Percentiles rank a stretch among this genome's conserved stretches.
Conservation (phyloP, 768 basidiomycete genomes). For the Auricularia sp. region DNA sequence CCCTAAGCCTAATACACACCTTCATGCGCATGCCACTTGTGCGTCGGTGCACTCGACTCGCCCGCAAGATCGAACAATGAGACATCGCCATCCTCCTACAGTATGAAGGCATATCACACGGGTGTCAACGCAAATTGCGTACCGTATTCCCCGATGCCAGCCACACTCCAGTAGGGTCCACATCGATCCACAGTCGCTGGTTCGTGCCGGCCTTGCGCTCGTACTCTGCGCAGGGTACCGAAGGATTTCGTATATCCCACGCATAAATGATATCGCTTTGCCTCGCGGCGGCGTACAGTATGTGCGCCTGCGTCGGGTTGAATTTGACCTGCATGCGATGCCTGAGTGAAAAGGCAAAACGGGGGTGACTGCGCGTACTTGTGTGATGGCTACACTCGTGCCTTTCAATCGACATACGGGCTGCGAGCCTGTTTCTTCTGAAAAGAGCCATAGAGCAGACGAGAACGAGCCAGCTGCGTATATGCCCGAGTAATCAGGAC, state of each 20-base stretch:
- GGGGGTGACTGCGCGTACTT: constrained; percentile 39
- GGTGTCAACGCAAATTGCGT: constrained; percentile 15
- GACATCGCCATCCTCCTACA: constrained; percentile 45
- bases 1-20: constrained; percentile 31
- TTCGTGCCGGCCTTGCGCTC: constrained; percentile 38
- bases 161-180: constrained; percentile 58
- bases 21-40: constrained; percentile 43
- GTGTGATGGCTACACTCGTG: constrained; percentile 29
- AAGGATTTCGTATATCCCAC: constrained; percentile 68
- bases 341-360: constrained; percentile 22
- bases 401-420: constrained; percentile 59
- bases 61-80: constrained; percentile 45
- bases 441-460: constrained; percentile 57
- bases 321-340: constrained; percentile 51
- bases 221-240: constrained; percentile 32
- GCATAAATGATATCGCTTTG: constrained; percentile 50
- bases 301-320: constrained; percentile 58
- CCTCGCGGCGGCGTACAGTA: constrained; percentile 74
- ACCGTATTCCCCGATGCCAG: constrained; percentile 64
- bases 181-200: constrained; percentile 69
- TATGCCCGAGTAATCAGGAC: constrained; percentile 46
- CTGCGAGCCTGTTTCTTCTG: constrained; percentile 42
- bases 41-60: constrained; percentile 15
- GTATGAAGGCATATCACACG: neutral
- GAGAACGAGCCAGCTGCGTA: constrained; percentile 63